A percentile compares a stretch with the other conserved stretches of the same genome.
Conservation (phyloP, 257 asterid genomes). For the Haberlea rhodopensis region DNA sequence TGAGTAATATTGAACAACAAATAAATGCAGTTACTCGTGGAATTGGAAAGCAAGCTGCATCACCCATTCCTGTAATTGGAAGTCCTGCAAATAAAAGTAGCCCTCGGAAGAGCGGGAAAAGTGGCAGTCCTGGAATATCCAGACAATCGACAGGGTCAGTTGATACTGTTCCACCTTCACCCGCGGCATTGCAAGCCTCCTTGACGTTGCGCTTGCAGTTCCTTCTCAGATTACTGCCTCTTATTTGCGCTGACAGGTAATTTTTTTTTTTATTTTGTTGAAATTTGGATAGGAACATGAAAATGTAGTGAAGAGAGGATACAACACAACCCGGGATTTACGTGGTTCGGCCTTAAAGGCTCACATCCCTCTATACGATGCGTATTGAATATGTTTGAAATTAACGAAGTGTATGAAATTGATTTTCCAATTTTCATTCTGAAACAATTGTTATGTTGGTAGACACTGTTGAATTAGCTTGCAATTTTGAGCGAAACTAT, state of each 20-base stretch:
- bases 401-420: background rate
- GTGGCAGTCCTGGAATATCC: conserved; percentile 70
- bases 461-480: background rate
- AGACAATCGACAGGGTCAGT: conserved; percentile 58
- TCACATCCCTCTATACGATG: background rate
- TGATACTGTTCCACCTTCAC: conserved; percentile 84
- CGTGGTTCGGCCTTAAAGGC: background rate
- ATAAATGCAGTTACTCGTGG: conserved; percentile 82
- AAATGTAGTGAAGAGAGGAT: background rate
- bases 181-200: conserved; percentile 88
- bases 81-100: conserved; percentile 69
- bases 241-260: conserved; percentile 86
- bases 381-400: background rate
- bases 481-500: background rate
- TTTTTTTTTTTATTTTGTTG: conserved; percentile 4
- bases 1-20: conserved; percentile 86
- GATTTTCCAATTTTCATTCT: background rate
- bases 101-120: conserved; percentile 68
- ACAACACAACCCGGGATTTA: background rate
- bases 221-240: conserved; percentile 82
- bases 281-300: too few species aligned
- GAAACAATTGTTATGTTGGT: background rate
- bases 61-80: conserved; percentile 59
- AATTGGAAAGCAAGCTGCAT: conserved; percentile 53
- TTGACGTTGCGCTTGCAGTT: conserved; percentile 90